phyloP scores from a whole-genome alignment of 129 eudicot species.

The Gnaphalium uliginosum region DNA sequence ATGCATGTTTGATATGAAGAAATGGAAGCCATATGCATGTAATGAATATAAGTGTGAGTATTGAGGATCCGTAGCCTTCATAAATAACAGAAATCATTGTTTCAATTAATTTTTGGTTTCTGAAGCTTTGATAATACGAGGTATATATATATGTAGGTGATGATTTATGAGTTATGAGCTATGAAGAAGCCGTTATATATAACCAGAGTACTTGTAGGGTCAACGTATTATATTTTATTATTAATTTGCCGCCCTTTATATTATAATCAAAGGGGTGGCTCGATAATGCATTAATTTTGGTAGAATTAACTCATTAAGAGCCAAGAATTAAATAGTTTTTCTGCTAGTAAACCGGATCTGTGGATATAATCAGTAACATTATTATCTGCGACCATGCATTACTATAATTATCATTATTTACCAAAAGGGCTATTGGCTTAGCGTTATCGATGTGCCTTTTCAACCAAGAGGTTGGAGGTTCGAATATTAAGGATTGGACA shows the following conservation, averaged over 20 bases:
- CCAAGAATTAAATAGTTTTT: conserved; percentile 1
- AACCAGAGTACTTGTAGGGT: conserved; percentile 14
- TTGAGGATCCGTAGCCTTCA: conserved; percentile 39
- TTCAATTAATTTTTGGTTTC: not conserved
- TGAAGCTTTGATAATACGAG: conserved; percentile 26
- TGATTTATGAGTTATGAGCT: not conserved
- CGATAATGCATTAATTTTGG: conserved; percentile 9
- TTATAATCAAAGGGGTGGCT: conserved; percentile 30
- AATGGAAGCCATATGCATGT: conserved; percentile 49
- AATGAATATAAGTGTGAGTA: conserved; percentile 37
- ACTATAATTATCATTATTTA: too few species aligned
- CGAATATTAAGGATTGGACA: too few species aligned
- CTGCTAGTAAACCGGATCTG: conserved; percentile 27
- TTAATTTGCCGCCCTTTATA: not conserved
- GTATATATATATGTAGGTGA: conserved; percentile 16
- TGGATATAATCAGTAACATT: not conserved
- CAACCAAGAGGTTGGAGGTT: too few species aligned
- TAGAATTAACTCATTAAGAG: too few species aligned
- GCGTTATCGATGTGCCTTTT: too few species aligned
- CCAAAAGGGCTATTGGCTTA: too few species aligned
- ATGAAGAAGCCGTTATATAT: conserved; percentile 9
- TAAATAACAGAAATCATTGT: conserved; percentile 37
- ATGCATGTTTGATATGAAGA: conserved; percentile 31
- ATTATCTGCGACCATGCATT: too few species aligned
- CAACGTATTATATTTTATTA: conserved; percentile 3